These are phyloP conservation scores for Flaveria sonorensis DNA, from an alignment of 129 eudicot species.

Conservation along the genomic window DNA sequence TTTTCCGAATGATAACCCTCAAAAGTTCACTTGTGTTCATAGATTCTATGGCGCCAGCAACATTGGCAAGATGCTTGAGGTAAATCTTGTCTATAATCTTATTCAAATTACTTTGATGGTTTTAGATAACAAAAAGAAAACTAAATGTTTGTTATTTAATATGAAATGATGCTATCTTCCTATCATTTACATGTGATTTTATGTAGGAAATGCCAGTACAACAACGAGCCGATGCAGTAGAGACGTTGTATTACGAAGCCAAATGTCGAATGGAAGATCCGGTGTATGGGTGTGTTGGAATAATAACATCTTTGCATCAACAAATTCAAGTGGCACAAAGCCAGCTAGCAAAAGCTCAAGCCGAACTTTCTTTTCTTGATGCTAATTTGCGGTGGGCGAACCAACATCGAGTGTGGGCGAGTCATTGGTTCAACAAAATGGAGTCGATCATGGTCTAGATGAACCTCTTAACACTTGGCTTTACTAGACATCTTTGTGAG, in stretches of 20 bases:
- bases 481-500: conserved; percentile 1
- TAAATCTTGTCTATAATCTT: conserved; percentile 28
- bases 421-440: conserved; percentile 22
- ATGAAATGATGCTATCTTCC: background rate
- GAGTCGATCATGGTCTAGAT: background rate
- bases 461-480: conserved; percentile 13
- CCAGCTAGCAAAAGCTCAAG: conserved; percentile 45
- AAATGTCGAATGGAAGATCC: conserved; percentile 51
- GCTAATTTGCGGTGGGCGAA: conserved; percentile 14
- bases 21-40: conserved; percentile 43
- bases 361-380: conserved; percentile 33
- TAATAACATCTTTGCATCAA: conserved; percentile 38
- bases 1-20: conserved; percentile 47
- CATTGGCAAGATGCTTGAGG: conserved; percentile 49
- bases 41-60: conserved; percentile 58
- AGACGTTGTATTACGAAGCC: conserved; percentile 47
- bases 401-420: background rate
- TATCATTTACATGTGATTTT: background rate
- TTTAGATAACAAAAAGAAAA: background rate
- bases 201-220: conserved; percentile 38
- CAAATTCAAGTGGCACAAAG: conserved; percentile 38
- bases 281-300: conserved; percentile 54
- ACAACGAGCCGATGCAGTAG: conserved; percentile 36
- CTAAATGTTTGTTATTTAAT: background rate
- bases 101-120: background rate